Base-by-base conservation (phyloP, 768 basidiomycete species). In the Boletellus ananas region DNA sequence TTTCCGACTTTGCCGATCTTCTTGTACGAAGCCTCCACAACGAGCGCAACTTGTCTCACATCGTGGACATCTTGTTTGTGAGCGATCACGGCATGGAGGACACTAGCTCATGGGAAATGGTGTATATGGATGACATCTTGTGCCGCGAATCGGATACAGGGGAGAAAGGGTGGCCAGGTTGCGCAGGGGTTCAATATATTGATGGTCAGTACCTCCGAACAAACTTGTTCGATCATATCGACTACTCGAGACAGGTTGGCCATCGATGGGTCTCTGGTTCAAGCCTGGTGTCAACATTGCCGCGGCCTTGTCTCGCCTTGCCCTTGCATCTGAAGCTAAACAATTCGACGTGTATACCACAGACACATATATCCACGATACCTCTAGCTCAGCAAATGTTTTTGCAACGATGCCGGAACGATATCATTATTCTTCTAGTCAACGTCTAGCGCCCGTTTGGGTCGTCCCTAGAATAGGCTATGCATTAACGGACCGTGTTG, bases 81-180 rank as follows among this genome's bases (percentile, higher is more conserved):
- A 87, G 84, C 58, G 87, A 90, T 63, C 86, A 90, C 56, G 89
- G 89, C 10, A 93, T 91, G 87, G 84, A 85, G 10, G 87, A 89
- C 58, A 94, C 90, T 6, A 82, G 80, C 57, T 78, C 87, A 54
- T 84, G 84, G 3, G 79, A 85, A 44, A 74, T 79, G 36, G 72
- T 94, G 18, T 90, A 84, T 64, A 76, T 94, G 57, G 90, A 94
- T 61, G 87, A 63, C 35, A 49, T 60, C 37, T 41, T 61, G 14
- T 60, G 61, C n/a, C 43, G 29, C 25, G 42, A 54, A 27, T 37
- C 34, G 14, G 49, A 52, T 36, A 37, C 37, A 12, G 48, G 31
- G 21, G 49, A 49, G 23, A 17, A 43, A 35, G 54, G 52, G 21
- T 59, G 52, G 56, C 47, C 56, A 41, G 40, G 49, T 29, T 55